Conservation (phyloP, 1,284 basidiomycete genomes). For the Pascua sp. region DNA sequence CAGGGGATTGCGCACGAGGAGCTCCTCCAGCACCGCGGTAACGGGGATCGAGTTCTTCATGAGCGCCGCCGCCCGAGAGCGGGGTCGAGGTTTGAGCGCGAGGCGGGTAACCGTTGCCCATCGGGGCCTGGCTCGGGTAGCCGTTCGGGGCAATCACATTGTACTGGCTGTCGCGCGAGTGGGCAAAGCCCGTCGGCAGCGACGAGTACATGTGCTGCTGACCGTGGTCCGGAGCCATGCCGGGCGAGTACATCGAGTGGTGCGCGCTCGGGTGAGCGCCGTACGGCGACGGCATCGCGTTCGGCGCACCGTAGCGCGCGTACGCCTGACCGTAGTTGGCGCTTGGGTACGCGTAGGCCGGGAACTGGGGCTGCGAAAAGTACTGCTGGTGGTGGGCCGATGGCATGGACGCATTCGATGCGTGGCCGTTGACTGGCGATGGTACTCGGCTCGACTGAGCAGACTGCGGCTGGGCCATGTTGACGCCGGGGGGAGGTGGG, state of each 20-base stretch:
- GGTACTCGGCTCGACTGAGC: slow-evolving; percentile 40
- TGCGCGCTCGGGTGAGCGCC: slow-evolving; percentile 26
- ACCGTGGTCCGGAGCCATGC: slow-evolving; percentile 35
- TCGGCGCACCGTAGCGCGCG: slow-evolving; percentile 29
- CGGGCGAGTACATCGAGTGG: slow-evolving; percentile 35
- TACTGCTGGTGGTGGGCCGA: slow-evolving; percentile 34
- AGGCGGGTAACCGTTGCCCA: slow-evolving; percentile 38
- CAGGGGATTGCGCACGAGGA: slow-evolving; percentile 14
- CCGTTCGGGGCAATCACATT: slow-evolving; percentile 30
- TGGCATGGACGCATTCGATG: slow-evolving; percentile 32
- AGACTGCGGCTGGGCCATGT: slow-evolving; percentile 33
- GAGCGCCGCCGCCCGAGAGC: slow-evolving; percentile 21
- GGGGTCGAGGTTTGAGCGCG: slow-evolving; percentile 42
- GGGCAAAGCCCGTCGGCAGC: slow-evolving; percentile 32
- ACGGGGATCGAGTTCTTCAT: slow-evolving; percentile 24
- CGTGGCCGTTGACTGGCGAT: slow-evolving; percentile 43
- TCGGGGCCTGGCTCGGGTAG: slow-evolving; percentile 30
- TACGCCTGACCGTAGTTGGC: slow-evolving; percentile 25
- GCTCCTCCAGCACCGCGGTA: slow-evolving; percentile 20
- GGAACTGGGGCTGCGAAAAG: slow-evolving; percentile 35
- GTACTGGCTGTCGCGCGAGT: slow-evolving; percentile 42
- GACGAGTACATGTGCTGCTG: slow-evolving; percentile 40
- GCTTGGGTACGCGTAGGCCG: slow-evolving; percentile 29
- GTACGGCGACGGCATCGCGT: slow-evolving; percentile 31
- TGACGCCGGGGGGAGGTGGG: slow-evolving; percentile 29